These are phyloP conservation scores for Maudiozyma serrabonitensis DNA, from an alignment of 805 yeast genomes.

Conservation along the genomic window DNA sequence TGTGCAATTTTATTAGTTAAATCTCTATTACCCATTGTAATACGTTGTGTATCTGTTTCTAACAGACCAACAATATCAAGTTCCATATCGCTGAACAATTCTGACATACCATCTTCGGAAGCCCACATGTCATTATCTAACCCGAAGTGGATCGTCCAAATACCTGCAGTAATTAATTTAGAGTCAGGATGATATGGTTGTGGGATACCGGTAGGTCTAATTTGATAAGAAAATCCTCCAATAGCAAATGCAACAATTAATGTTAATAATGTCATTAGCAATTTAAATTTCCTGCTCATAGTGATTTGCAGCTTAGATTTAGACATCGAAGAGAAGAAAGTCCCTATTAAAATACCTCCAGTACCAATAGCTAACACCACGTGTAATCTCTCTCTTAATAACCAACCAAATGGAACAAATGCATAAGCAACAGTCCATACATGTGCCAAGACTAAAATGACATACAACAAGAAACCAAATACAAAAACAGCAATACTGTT, in stretches of 20 bases:
- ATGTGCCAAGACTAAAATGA: conserved; percentile 61
- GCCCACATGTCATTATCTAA: conserved; percentile 98
- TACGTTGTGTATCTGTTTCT: conserved; percentile 88
- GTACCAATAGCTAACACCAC: conserved; percentile 53
- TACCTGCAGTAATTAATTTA: conserved; percentile 80
- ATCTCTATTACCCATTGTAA: conserved; percentile 92
- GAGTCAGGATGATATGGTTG: conserved; percentile 59
- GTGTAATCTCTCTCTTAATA: conserved; percentile 83
- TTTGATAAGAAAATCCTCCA: conserved; percentile 16
- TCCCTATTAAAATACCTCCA: conserved; percentile 43
- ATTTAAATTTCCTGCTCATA: conserved; percentile 10
- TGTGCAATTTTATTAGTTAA: conserved; percentile 85
- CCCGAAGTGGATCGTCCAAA: conserved; percentile 98
- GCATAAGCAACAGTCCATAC: conserved; percentile 99
- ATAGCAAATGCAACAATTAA: conserved; percentile 11
- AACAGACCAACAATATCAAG: conserved; percentile 83
- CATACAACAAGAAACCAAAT: conserved; percentile 39
- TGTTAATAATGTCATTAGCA: conserved; percentile 10
- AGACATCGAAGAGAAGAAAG: conserved; percentile 12
- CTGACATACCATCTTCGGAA: conserved; percentile 80
- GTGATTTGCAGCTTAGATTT: background rate
- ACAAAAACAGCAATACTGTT: conserved; percentile 47
- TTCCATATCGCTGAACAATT: conserved; percentile 74
- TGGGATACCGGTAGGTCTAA: conserved; percentile 39
- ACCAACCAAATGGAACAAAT: conserved; percentile 89